Conservation (phyloP, 352 stramenopile species). For the Thalassiosira livingstoniorum region DNA sequence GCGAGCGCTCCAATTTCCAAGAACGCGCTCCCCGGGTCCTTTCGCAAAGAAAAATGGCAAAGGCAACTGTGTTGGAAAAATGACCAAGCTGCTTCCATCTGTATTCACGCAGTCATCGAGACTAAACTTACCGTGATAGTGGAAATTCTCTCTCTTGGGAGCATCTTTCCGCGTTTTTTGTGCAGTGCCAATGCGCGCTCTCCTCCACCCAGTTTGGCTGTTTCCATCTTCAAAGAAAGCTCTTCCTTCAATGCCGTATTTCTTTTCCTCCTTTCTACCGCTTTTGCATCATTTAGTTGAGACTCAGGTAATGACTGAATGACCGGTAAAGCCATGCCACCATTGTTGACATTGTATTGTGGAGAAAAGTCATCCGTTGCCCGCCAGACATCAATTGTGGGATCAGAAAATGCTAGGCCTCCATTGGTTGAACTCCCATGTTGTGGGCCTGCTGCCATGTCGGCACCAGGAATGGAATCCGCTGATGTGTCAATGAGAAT, state of each 20-base stretch:
- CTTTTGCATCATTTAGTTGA: conserved; percentile 54
- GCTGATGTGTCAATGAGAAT: conserved; percentile 41
- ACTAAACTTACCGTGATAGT: no score
- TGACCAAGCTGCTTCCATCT: no score
- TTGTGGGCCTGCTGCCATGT: neutral
- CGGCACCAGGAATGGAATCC: neutral
- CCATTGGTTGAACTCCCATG: neutral
- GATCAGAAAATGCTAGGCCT: conserved; percentile 33
- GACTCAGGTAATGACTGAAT: conserved; percentile 47
- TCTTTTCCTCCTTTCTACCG: conserved; percentile 36
- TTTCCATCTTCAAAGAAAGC: conserved; percentile 38
- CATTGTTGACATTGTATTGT: conserved; percentile 43
- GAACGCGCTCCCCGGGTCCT: conserved; percentile 95
- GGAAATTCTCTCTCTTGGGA: conserved; percentile 93
- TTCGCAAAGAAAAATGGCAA: no score
- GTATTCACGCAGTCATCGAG: no score
- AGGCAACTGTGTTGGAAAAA: no score
- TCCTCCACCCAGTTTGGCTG: conserved; percentile 65
- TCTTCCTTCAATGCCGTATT: conserved; percentile 53
- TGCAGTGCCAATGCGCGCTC: conserved; percentile 67
- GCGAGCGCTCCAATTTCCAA: conserved; percentile 92
- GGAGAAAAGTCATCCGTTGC: conserved; percentile 47
- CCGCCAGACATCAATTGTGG: conserved; percentile 56
- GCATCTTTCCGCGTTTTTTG: conserved; percentile 68
- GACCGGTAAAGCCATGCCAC: conserved; percentile 34